Base-by-base conservation (phyloP, 352 stramenopile genomes). In the Globisporangium nodosum region DNA sequence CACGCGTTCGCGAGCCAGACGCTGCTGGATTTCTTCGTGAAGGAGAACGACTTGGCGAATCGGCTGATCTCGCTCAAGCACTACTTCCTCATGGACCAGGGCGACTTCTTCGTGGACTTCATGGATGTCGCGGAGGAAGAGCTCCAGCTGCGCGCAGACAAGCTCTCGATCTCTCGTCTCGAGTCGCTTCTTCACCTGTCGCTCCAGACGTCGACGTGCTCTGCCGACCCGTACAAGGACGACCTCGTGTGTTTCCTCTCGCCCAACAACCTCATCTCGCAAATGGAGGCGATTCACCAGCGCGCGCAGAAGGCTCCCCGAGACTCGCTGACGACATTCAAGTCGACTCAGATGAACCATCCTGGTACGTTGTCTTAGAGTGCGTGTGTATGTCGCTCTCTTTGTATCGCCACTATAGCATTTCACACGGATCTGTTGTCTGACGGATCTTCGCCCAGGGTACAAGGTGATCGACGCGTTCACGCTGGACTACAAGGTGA, bases 41-140 rank as follows among this genome's bases (percentile, higher is more conserved):
- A 83, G 4, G 86, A 96, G 42, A 81, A 94, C 43, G 81, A 96
- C 56, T 58, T 97, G 7, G 69, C 81, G 49, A 81, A 84, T 45
- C 81, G 87, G 4, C 54, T 97, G 12, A 63, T 71, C 21, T 96
- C 94, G 16, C 74, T 99, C 59, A 98, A 98, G 65, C 95, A 97
- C 58, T 99, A 99, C 71, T 99, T 99, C 54, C 72, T 99, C 6
- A 92, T 99, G 70, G 96, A 99, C 62, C 96, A 99, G 69, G 97
- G 97, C 31, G 97, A 99, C 62, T 98, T 99, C 60, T 98, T 99
- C 57, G 89, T 98, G 15, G 90, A 99, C 61, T 99, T 99, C 70
- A 91, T 99, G 68, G 95, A 99, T 63, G 76, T 92, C 5, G 97
- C 97, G 0, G 95, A 98, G 65, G 79, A 85, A 40, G 97, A 99